Conservation (phyloP, 2,329 filamentous ascomycete genomes). For the Capronia americana region DNA sequence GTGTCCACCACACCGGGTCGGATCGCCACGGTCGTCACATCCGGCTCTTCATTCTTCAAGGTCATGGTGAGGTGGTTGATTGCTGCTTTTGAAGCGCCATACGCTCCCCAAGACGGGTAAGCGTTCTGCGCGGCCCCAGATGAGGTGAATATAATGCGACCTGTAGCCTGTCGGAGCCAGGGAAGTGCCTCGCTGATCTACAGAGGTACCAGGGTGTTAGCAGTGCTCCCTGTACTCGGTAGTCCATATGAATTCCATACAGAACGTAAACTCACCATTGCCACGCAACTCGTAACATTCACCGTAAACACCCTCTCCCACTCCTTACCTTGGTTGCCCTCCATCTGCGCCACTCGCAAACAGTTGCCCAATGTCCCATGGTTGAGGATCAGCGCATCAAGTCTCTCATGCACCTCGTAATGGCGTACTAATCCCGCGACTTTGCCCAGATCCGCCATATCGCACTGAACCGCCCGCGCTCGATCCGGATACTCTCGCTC, state of each 20-base stretch:
- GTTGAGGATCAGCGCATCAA: conserved; percentile 87
- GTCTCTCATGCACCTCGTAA: conserved; percentile 67
- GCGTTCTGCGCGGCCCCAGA: conserved; percentile 74
- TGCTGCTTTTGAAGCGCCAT: conserved; percentile 83
- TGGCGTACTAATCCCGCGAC: conserved; percentile 70
- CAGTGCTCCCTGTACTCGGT: not conserved
- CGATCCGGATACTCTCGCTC: conserved; percentile 60
- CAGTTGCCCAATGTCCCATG: conserved; percentile 83
- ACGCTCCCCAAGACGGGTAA: conserved; percentile 78
- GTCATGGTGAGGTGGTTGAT: conserved; percentile 79
- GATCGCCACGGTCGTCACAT: conserved; percentile 74
- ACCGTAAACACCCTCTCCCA: conserved; percentile 80
- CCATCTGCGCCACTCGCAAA: conserved; percentile 69
- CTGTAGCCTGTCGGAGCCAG: conserved; percentile 70
- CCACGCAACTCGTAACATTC: conserved; percentile 85
- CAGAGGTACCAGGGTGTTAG: not conserved
- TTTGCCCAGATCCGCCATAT: conserved; percentile 61
- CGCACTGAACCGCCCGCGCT: conserved; percentile 64
- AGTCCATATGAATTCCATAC: not conserved
- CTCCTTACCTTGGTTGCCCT: conserved; percentile 62
- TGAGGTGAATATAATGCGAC: conserved; percentile 77
- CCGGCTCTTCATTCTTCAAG: conserved; percentile 76
- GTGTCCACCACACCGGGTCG: conserved; percentile 85
- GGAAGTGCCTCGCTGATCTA: conserved; percentile 75
- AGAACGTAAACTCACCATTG: conserved; percentile 65